Conservation (phyloP, 2,329 filamentous ascomycete species). For the Myotisia sp. region DNA sequence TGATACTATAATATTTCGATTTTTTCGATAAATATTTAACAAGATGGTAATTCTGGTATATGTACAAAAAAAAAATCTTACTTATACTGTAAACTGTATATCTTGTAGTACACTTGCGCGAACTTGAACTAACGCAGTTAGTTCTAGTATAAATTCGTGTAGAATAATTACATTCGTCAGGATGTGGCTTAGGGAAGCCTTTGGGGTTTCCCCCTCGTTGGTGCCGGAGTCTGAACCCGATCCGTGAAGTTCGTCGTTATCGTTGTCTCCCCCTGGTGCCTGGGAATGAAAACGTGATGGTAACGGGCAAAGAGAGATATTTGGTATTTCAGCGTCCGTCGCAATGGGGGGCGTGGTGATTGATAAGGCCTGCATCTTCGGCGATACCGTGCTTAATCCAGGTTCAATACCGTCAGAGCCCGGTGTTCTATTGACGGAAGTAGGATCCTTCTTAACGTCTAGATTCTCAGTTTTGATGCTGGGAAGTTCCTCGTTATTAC, state of each 20-base stretch:
- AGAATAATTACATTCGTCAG: constrained; percentile 67
- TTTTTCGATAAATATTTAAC: too few relatives aligned
- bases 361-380: background rate
- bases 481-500: constrained; percentile 15
- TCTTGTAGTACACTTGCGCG: constrained; percentile 64
- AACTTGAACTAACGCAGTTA: constrained; percentile 61
- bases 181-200: constrained; percentile 59
- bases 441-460: too few relatives aligned
- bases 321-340: background rate
- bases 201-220: constrained; percentile 18
- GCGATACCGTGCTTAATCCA: too few relatives aligned
- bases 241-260: constrained; percentile 12
- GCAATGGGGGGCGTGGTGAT: background rate
- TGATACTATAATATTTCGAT: too few relatives aligned
- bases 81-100: constrained; percentile 50
- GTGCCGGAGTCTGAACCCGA: constrained; percentile 5
- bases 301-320: background rate
- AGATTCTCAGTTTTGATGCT: background rate
- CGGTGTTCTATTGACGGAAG: background rate
- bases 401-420: background rate
- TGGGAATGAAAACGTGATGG: background rate
- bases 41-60: too few relatives aligned
- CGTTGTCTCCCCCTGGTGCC: constrained; percentile 6
- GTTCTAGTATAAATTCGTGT: constrained; percentile 65
- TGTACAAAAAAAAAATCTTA: too few relatives aligned